Evolutionary conservation across 495 filamentous ascomycete genomes (phyloP).

Genomic region (Penicillium cinerascens): DNA sequence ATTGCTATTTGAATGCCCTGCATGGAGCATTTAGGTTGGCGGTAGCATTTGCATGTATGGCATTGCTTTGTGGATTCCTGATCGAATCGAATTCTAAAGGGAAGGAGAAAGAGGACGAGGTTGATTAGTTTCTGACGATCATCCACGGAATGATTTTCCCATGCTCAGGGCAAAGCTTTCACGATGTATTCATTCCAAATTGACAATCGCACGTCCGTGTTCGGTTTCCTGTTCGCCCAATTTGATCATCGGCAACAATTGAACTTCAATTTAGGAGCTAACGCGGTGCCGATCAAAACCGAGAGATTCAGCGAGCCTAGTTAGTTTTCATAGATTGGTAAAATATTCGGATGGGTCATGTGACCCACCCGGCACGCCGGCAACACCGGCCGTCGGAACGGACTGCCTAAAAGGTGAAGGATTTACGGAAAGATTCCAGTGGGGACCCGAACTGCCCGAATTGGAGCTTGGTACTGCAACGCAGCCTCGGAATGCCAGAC

Average conservation of each 20-base stretch:
- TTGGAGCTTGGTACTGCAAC: background rate
- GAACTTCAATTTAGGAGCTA: background rate
- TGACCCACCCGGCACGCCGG: background rate
- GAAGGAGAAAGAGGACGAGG: background rate
- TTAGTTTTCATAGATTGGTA: background rate
- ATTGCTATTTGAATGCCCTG: conserved; percentile 9
- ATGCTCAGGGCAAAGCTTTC: too few species aligned
- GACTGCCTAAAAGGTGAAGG: conserved; percentile 7
- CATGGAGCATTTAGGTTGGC: conserved; percentile 7
- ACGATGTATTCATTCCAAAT: too few species aligned
- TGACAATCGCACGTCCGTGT: too few species aligned
- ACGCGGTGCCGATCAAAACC: background rate
- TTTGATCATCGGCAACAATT: too few species aligned
- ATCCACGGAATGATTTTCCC: too few species aligned
- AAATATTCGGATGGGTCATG: background rate
- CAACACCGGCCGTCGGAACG: background rate
- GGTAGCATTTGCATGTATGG: background rate
- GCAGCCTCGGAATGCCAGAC: too few species aligned
- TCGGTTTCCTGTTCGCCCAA: too few species aligned
- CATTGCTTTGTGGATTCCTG: conserved; percentile 1
- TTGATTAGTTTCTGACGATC: background rate
- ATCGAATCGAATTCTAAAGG: background rate
- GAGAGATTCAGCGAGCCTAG: background rate
- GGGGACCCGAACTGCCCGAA: background rate
- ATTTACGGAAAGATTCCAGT: background rate